Base-by-base conservation (phyloP, 805 yeast genomes). In the Zygotorulaspora sp. region DNA sequence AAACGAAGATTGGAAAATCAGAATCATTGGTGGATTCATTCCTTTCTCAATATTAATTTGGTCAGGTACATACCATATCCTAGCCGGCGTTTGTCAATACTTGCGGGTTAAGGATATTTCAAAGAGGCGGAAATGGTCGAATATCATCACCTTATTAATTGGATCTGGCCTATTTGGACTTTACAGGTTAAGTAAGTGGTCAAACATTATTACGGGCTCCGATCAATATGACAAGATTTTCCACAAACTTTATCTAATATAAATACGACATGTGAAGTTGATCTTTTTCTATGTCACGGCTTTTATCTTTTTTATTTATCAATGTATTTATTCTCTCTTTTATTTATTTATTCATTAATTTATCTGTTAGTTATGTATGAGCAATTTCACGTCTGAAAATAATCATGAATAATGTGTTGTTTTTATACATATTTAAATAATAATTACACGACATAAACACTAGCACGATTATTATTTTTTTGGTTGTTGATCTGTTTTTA, bases 41-140 rank as follows among this genome's bases (percentile, higher is more conserved):
- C 60, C 60, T 6, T 25, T 52, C n/a, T 22, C 48, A 7, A 25
- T 47, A 8, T 38, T 55, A 11, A 47, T 52, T 6, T 34, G 44
- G 24, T 41, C 51, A 5, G 55, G 55, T 2, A 47, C 50, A 6
- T 55, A 52, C 25, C 60, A 55, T 29, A 45, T 53, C 10, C 36
- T 42, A 13, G 51, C 57, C 6, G 60, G 60, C 2, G 21, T 40
- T 6, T 50, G 52, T 26, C 55, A 52, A 18, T 55, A 43, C 21
- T 35, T 50, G 13, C 36, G 39, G 5, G 35, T 51, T 12, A 41
- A 42, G 28, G 57, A 44, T 15, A 25, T 51, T 18, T 33, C 36
- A n/a, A 25, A 32, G 5, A 45, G 57, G 15, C 48, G 44, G n/a
- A 41, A 40, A 24, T 41, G 47, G 48, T 44, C 55, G 5, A 45